phyloP scores from a whole-genome alignment of 169 alveolate species.

The Eimeria praecox region DNA sequence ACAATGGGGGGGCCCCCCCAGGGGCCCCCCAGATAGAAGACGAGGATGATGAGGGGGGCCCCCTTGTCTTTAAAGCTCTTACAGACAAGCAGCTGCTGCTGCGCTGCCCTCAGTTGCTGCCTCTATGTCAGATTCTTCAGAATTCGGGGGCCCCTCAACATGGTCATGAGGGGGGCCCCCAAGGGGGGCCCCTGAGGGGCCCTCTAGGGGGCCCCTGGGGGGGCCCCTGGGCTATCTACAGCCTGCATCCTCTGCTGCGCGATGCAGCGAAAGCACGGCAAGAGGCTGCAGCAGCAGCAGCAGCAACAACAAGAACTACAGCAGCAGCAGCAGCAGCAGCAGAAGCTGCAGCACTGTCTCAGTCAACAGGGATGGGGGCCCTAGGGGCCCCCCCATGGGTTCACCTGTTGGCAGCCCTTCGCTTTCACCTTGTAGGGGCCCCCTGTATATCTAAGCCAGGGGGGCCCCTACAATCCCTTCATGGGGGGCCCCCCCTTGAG shows the following conservation, averaged over 20 bases:
- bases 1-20: not conserved
- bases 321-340: slow-evolving; percentile 8
- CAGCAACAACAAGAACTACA: not conserved
- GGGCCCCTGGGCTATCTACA: not conserved
- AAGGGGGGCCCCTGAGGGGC: no score
- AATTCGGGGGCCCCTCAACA: no score
- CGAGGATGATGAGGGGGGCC: not conserved
- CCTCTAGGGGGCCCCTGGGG: not conserved
- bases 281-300: not conserved
- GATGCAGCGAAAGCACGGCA: not conserved
- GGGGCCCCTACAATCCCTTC: no score
- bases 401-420: not conserved
- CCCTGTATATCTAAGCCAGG: not conserved
- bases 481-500: not conserved
- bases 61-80: slow-evolving; percentile 5
- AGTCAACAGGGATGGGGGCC: not conserved
- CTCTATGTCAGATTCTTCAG: not conserved
- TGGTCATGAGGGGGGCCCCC: no score
- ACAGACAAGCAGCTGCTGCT: not conserved
- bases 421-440: not conserved
- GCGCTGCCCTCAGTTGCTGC: not conserved
- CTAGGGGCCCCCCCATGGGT: slow-evolving; percentile 10
- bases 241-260: not conserved
- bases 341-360: not conserved
- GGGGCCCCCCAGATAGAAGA: slow-evolving; percentile 4